Conservation (phyloP, 1,139 yeast species). For the Candida mesenterica region DNA sequence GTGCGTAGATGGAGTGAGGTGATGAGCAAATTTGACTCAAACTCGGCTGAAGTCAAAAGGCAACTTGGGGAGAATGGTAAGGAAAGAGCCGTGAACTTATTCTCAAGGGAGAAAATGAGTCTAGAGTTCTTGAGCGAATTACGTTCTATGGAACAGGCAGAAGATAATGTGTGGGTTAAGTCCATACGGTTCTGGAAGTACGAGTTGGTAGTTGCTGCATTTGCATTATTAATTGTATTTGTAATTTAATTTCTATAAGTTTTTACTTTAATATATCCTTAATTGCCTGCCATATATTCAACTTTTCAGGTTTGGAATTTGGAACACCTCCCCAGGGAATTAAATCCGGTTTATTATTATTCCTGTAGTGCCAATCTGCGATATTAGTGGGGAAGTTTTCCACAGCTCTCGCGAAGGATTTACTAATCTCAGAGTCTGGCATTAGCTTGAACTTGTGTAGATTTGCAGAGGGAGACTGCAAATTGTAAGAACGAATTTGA, state of each 20-base stretch:
- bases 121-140: constrained; percentile 39
- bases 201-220: constrained; percentile 13
- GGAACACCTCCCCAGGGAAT: constrained; percentile 8
- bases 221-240: constrained; percentile 5
- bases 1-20: constrained; percentile 63
- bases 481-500: constrained; percentile 66
- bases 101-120: constrained; percentile 66
- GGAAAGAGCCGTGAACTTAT: constrained; percentile 47
- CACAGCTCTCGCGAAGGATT: constrained; percentile 13
- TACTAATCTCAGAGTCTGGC: constrained; percentile 49
- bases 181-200: constrained; percentile 17
- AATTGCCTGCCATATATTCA: constrained; percentile 31
- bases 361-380: constrained; percentile 21
- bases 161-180: constrained; percentile 3
- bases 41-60: constrained; percentile 26
- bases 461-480: constrained; percentile 70
- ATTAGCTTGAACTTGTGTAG: constrained; percentile 68
- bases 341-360: constrained; percentile 13
- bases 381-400: constrained; percentile 12
- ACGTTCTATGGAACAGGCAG: constrained; percentile 4
- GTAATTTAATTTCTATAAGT: constrained; percentile 3
- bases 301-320: constrained; percentile 5
- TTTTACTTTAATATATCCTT: constrained; percentile 31
- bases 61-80: constrained; percentile 52
- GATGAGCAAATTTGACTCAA: constrained; percentile 41